phyloP scores from a whole-genome alignment of 306 rosid species.

The Crotalaria pallida region DNA sequence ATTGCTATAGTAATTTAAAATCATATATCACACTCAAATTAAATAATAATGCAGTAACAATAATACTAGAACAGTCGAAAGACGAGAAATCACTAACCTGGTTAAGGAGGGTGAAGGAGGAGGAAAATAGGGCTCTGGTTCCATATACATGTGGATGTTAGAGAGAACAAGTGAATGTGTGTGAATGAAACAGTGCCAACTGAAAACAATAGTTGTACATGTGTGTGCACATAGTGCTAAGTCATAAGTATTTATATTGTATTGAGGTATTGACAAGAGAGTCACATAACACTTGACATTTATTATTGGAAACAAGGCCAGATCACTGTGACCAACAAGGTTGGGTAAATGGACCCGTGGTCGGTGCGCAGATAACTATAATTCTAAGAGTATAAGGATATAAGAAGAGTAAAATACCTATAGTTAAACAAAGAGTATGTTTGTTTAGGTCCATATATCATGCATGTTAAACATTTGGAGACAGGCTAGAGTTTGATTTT shows the following conservation, averaged over 20 bases:
- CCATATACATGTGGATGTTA: constrained; percentile 11
- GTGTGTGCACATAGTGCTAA: neutral
- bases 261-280: no score
- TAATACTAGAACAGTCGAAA: no score
- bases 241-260: neutral
- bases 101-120: constrained; percentile 17
- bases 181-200: neutral
- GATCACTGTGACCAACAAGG: neutral
- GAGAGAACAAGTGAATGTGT: neutral
- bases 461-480: no score
- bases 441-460: no score
- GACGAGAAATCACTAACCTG: neutral
- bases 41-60: no score
- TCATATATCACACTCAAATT: no score
- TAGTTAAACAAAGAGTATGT: no score
- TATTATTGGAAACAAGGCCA: neutral
- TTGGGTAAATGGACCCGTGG: neutral
- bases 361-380: no score
- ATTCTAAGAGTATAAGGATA: no score
- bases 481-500: no score
- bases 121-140: constrained; percentile 30
- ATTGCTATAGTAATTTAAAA: no score
- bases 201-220: neutral
- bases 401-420: no score
- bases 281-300: neutral